phyloP scores from a whole-genome alignment of 1,284 basidiomycete species.

The Trichosporon coremiiforme region DNA sequence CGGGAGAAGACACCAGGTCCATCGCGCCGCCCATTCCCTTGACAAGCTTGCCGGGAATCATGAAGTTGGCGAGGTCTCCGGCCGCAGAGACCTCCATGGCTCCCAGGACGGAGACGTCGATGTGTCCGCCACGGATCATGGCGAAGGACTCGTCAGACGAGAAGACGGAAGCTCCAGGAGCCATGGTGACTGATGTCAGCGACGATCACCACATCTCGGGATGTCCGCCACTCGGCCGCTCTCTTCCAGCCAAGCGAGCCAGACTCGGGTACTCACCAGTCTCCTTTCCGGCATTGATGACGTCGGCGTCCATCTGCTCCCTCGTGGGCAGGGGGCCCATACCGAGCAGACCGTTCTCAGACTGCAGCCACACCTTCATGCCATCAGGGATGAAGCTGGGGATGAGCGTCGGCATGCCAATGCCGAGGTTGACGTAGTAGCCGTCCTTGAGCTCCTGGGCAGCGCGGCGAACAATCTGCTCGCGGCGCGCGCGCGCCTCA shows the following conservation, averaged over 20 bases:
- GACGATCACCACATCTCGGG: too few relatives aligned
- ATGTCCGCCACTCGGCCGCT: too few relatives aligned
- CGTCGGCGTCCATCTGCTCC: constrained; percentile 83
- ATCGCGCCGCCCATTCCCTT: constrained; percentile 94
- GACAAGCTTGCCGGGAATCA: constrained; percentile 91
- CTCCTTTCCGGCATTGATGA: constrained; percentile 95
- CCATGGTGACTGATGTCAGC: constrained; percentile 65
- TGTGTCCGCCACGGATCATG: constrained; percentile 94
- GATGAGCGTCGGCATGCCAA: constrained; percentile 93
- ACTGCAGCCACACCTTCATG: constrained; percentile 85
- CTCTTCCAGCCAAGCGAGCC: too few relatives aligned
- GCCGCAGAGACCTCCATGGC: constrained; percentile 87
- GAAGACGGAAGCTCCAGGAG: constrained; percentile 89
- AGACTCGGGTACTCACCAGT: constrained; percentile 57
- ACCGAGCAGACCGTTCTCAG: constrained; percentile 88
- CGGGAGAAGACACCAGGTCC: constrained; percentile 91
- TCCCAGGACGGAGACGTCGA: constrained; percentile 86
- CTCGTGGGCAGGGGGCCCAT: constrained; percentile 92
- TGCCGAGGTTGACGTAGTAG: constrained; percentile 72
- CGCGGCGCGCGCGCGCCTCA: constrained; percentile 58
- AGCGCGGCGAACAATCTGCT: constrained; percentile 71
- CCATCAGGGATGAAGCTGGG: constrained; percentile 76
- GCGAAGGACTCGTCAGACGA: constrained; percentile 67
- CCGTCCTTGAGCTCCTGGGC: constrained; percentile 90
- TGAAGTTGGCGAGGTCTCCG: constrained; percentile 93